phyloP scores from a whole-genome alignment of 169 alveolate species.

The Plasmodium vivax region DNA sequence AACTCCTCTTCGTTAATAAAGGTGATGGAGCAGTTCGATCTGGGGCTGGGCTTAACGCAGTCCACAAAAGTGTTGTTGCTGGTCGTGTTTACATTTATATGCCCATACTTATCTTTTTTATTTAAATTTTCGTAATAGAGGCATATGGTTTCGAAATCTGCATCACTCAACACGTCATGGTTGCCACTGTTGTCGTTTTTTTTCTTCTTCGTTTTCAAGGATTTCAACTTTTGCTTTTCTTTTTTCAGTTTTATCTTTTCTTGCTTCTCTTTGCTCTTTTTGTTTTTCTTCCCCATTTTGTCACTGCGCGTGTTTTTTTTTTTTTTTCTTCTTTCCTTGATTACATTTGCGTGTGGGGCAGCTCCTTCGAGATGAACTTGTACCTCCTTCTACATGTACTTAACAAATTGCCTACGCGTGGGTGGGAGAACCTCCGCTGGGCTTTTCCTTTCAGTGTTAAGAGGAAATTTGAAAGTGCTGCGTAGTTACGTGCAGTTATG shows the following conservation, averaged over 20 bases:
- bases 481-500: background rate
- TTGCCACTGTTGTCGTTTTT: conserved; percentile 33
- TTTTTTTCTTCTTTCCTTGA: background rate
- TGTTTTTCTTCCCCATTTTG: conserved; percentile 63
- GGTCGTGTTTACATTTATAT: conserved; percentile 61
- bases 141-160: conserved; percentile 70
- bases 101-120: conserved; percentile 58
- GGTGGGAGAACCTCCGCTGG: background rate
- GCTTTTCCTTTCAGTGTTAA: background rate
- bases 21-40: conserved; percentile 84
- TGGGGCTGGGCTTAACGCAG: conserved; percentile 82
- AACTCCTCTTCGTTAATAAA: conserved; percentile 79
- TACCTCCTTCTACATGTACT: background rate
- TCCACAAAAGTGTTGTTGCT: conserved; percentile 66
- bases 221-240: conserved; percentile 70
- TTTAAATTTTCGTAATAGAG: conserved; percentile 71
- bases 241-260: conserved; percentile 54
- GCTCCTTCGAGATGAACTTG: background rate
- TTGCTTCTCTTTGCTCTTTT: conserved; percentile 71
- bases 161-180: conserved; percentile 56
- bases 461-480: background rate
- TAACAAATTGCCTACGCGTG: background rate
- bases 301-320: background rate
- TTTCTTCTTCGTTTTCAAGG: conserved; percentile 61
- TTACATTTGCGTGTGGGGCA: background rate